These are phyloP conservation scores for Termitomyces sp. DNA, from an alignment of 1,284 basidiomycete genomes.

Conservation along the genomic window DNA sequence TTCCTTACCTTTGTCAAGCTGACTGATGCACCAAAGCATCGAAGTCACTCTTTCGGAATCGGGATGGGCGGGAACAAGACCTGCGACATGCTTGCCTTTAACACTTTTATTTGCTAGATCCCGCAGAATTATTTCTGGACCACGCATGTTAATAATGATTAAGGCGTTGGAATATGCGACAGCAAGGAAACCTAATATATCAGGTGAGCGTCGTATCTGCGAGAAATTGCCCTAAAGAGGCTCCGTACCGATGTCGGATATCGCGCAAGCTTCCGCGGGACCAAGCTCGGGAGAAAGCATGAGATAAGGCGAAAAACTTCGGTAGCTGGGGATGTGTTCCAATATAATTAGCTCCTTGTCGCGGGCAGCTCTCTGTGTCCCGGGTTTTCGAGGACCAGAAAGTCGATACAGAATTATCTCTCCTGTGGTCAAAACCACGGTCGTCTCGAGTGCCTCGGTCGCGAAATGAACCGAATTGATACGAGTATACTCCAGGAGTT, in stretches of 20 bases:
- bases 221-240: neutral
- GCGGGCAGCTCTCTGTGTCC: slow-evolving; percentile 20
- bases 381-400: slow-evolving; percentile 23
- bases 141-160: slow-evolving; percentile 67
- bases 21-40: slow-evolving; percentile 64
- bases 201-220: neutral
- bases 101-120: slow-evolving; percentile 22
- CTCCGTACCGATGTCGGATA: slow-evolving; percentile 64
- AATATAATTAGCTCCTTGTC: slow-evolving; percentile 47
- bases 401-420: slow-evolving; percentile 64
- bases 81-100: slow-evolving; percentile 29
- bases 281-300: slow-evolving; percentile 51
- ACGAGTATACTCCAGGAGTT: slow-evolving; percentile 27
- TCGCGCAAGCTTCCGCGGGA: slow-evolving; percentile 47
- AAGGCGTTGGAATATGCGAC: slow-evolving; percentile 60
- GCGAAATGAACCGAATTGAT: slow-evolving; percentile 59
- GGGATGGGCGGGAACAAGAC: slow-evolving; percentile 24
- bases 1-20: slow-evolving; percentile 43
- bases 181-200: slow-evolving; percentile 63
- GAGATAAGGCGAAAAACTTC: slow-evolving; percentile 56
- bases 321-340: slow-evolving; percentile 34
- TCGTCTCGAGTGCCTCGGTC: slow-evolving; percentile 63
- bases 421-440: slow-evolving; percentile 57
- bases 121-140: slow-evolving; percentile 55
- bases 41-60: slow-evolving; percentile 42